Evolutionary conservation across 1,139 yeast genomes (phyloP), one percentile per base, ranked within the genome.

Genomic region (Yamadazyma triangularis): DNA sequence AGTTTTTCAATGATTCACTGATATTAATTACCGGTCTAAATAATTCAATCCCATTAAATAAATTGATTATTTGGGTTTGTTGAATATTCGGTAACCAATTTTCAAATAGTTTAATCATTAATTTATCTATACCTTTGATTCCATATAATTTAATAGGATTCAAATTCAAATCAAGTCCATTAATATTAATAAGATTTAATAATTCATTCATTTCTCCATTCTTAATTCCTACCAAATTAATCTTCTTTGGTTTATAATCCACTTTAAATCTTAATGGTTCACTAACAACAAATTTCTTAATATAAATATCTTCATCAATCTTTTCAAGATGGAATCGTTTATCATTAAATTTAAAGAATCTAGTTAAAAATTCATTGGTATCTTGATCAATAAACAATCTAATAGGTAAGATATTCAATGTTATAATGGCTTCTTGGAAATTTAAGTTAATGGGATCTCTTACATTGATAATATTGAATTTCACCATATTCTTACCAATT

Each of bases 361-460:
- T 63, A 0, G 77, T 73, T 27, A 88, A 44, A 47, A 91, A 89
- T 34, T 88, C 96, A 15, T 88, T 64, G 0, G 96, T 84, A 48
- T 91, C 97, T 54, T 91, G 98, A 54, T 93, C 98, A 25, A 91
- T 78, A 50, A 87, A 88, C 13, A 93, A 54, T 32, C 96, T 62
- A 25, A 91, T 48, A 0, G 98, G 98, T 22, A 85, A 60, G 0
- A 86, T 56, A 3, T 69, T 58, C 1, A 81, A 63, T 24, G 68
- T 60, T 32, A 86, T 47, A 2, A 77, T 61, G 12, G 82, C 58
- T 48, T 93, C 98, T 1, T 85, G 71, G 2, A 88, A 80, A 9
- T 82, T 79, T 26, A 87, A 49, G 10, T 61, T 54, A 6, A 32
- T 25, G 0, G 79, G 66, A 13, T 77, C 71, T 38, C 87, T 63